Conservation (phyloP, 2,329 filamentous ascomycete species). For the Fusarium clavum region DNA sequence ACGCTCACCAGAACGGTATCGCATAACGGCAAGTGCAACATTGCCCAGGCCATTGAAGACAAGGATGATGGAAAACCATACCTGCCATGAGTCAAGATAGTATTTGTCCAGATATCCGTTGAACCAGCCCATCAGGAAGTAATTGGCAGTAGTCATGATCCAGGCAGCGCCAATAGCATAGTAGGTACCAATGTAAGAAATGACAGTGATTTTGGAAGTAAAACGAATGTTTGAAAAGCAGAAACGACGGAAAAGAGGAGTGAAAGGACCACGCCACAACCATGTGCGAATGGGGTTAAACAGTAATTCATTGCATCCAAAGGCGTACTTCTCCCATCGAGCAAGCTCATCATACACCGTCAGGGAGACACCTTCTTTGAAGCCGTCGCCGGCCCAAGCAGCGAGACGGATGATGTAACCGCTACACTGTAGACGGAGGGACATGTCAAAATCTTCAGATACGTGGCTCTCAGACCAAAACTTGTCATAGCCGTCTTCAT, state of each 20-base stretch:
- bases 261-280: conserved; percentile 80
- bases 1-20: conserved; percentile 76
- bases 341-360: conserved; percentile 88
- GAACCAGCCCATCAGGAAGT: conserved; percentile 81
- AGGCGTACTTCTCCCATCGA: conserved; percentile 89
- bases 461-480: conserved; percentile 86
- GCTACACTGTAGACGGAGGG: conserved; percentile 76
- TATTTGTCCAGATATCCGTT: conserved; percentile 83
- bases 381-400: conserved; percentile 79
- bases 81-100: conserved; percentile 82
- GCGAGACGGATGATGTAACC: conserved; percentile 80
- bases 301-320: conserved; percentile 84
- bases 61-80: conserved; percentile 84
- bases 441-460: conserved; percentile 86
- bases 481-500: conserved; percentile 79
- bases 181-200: conserved; percentile 84
- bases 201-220: conserved; percentile 79
- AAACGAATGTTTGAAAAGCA: conserved; percentile 78
- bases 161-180: conserved; percentile 82
- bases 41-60: conserved; percentile 83
- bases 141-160: conserved; percentile 79
- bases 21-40: conserved; percentile 76
- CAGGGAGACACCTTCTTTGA: conserved; percentile 85
- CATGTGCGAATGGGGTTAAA: conserved; percentile 83
- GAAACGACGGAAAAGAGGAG: conserved; percentile 80